Evolutionary conservation across 2,329 filamentous ascomycete genomes (phyloP).

Genomic region (Didymella pomorum): DNA sequence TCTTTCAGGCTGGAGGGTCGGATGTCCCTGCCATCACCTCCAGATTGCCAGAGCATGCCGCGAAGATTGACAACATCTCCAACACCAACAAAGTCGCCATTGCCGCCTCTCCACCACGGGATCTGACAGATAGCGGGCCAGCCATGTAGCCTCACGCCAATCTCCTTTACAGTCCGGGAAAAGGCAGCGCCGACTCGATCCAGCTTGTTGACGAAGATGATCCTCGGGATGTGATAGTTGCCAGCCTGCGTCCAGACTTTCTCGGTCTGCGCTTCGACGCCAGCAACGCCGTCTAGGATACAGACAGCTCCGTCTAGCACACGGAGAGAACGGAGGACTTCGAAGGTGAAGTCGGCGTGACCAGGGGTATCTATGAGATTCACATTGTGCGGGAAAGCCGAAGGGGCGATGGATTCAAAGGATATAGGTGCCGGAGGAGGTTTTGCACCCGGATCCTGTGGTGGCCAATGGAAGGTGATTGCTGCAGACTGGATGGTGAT

Average conservation of each 20-base stretch:
- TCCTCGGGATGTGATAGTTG: conserved; percentile 81
- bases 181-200: conserved; percentile 85
- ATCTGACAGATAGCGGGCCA: conserved; percentile 95
- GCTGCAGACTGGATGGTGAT: conserved; percentile 98
- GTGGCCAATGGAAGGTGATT: conserved; percentile 94
- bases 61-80: conserved; percentile 81
- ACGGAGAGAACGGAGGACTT: conserved; percentile 88
- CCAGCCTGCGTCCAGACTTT: conserved; percentile 94
- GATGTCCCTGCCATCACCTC: conserved; percentile 70
- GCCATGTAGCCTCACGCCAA: conserved; percentile 78
- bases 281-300: conserved; percentile 89
- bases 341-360: conserved; percentile 96
- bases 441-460: conserved; percentile 54
- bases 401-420: conserved; percentile 53
- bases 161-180: conserved; percentile 82
- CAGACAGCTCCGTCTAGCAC: conserved; percentile 92
- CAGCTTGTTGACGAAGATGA: conserved; percentile 85
- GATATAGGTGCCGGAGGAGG: conserved; percentile 37
- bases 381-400: conserved; percentile 62
- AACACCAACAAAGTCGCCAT: conserved; percentile 80
- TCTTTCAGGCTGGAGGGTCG: conserved; percentile 64
- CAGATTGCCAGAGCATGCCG: conserved; percentile 75
- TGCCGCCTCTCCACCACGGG: conserved; percentile 83
- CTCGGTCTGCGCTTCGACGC: conserved; percentile 96
- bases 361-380: conserved; percentile 87